Base-by-base conservation (phyloP, 352 stramenopile species). In the Globisporangium emineosum region DNA sequence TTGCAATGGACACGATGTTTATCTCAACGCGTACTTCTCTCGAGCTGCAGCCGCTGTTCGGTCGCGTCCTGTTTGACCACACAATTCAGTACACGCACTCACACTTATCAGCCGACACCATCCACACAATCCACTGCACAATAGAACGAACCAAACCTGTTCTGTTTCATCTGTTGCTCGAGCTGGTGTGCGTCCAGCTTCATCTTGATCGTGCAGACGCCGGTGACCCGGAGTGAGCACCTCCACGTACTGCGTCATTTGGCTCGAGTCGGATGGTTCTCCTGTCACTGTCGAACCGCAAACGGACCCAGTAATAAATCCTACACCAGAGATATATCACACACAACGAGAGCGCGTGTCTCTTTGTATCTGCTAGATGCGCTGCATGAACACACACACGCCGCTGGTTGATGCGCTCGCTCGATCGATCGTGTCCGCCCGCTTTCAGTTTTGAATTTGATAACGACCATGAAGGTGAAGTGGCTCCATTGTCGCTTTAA, bases 211-310 rank as follows among this genome's bases (percentile, higher is more conserved):
- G 57, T 42, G 30, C 29, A 30, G 8, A 19, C 13, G n/a, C 15
- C n/a, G 21, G 7, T 8, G 6, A 25, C 33, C 52, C 12, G 67
- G 73, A 42, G 73, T 80, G 62, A 25, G n/a, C 33, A 71, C 50
- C 45, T 69, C 70, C 17, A 68, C 49, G 60, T 78, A 77, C 60
- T 73, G 53, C 9, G 53, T 40, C 72, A 79, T 79, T n/a, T n/a
- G n/a, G n/a, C n/a, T n/a, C n/a, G n/a, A n/a, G n/a, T n/a, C n/a
- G n/a, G n/a, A n/a, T n/a, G n/a, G n/a, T n/a, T n/a, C n/a, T n/a
- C n/a, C n/a, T n/a, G n/a, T n/a, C n/a, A 10, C 43, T 0, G 5
- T 5, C 45, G 23, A 32, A 0, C 19, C 45, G 23, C 21, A 30
- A 53, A 27, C n/a, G 19, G 15, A 21, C 21, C 5, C 19, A 23